Evolutionary conservation across 176 grass and related monocot genomes (phyloP).

Genomic region (Aegilops speltoides): DNA sequence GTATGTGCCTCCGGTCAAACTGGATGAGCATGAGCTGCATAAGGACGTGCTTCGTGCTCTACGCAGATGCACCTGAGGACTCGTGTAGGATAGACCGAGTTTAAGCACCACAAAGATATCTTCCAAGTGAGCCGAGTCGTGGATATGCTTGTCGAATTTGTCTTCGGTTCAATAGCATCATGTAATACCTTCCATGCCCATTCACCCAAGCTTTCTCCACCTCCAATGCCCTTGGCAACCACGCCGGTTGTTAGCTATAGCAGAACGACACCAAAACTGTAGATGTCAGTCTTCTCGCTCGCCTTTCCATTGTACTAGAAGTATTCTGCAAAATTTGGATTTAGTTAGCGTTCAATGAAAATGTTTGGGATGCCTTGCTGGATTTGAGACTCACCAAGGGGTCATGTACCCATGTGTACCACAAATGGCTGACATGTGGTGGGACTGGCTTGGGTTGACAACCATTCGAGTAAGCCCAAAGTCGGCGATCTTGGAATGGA

Average conservation of each 20-base stretch:
- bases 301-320: background rate
- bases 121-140: too few relatives aligned
- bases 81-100: too few relatives aligned
- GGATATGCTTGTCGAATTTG: too few relatives aligned
- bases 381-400: constrained; percentile 25
- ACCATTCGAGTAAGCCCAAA: constrained; percentile 63
- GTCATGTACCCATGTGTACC: constrained; percentile 66
- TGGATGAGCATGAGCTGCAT: too few relatives aligned
- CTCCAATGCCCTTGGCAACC: background rate
- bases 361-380: background rate
- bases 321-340: background rate
- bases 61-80: too few relatives aligned
- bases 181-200: too few relatives aligned
- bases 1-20: too few relatives aligned
- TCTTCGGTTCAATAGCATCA: too few relatives aligned
- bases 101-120: too few relatives aligned
- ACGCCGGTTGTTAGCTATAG: background rate
- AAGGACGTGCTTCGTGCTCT: too few relatives aligned
- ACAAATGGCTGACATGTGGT: constrained; percentile 42
- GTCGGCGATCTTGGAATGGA: constrained; percentile 60
- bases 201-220: too few relatives aligned
- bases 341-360: too few relatives aligned
- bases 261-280: background rate
- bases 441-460: constrained; percentile 34
- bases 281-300: background rate